Evolutionary conservation across 2,329 filamentous ascomycete genomes (phyloP), one percentile per base, ranked within the genome.

Genomic region (Fusarium sp.): DNA sequence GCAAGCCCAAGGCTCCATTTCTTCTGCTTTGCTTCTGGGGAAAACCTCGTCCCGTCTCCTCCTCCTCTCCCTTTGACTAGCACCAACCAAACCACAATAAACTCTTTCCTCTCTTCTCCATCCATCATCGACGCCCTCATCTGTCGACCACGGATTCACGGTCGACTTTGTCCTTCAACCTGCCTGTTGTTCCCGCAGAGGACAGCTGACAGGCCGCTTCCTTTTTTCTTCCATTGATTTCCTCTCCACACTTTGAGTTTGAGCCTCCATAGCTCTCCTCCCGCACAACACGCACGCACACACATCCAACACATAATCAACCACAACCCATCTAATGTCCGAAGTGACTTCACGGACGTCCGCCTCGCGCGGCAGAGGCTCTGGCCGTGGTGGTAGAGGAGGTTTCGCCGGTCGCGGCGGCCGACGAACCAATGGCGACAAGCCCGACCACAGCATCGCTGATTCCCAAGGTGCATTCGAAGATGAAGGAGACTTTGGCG

Each of bases 401-500:
- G 92, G 92, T 76, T 92, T 91, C 83, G 89, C 88, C 79, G 88
- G 92, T 86, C 90, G 90, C 82, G 90, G 90, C 79, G 90, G 93
- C 83, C 92, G 92, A 78, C 85, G 89, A 84, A 87, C 90, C 82
- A 97, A 97, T 82, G 92, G 93, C 83, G 91, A 94, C 81, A 89
- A 90, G 82, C 71, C 77, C 68, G 81, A 84, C 71, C 73, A 84
- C 84, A 87, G 89, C 79, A 86, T 89, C 77, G 83, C 87, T 80
- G 88, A 91, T 79, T 85, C 88, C 78, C 86, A 85, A 75, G 82
- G 86, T 79, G 83, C 89, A 72, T 85, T 88, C 75, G 88, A 92
- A 87, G 95, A 98, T 79, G 92, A 97, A 82, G 93, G 94, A 82
- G 95, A 98, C 83, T 89, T 98, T 75, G 93, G 92, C 80, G 91